These are phyloP conservation scores for Akanthomyces dipterigenus DNA, from an alignment of 2,329 filamentous ascomycete species.

Conservation along the genomic window DNA sequence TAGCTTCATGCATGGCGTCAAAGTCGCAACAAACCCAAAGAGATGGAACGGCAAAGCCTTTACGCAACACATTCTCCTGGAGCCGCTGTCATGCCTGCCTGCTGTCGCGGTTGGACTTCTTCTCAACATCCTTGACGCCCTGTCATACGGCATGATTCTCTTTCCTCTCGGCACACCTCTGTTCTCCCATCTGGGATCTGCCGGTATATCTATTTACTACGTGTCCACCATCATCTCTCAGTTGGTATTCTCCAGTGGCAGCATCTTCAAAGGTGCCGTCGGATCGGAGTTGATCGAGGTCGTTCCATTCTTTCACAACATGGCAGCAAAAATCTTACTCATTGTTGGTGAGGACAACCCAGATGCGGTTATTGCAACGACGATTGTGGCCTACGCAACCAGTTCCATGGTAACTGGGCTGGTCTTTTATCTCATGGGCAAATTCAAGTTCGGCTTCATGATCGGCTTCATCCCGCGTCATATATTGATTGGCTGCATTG, in stretches of 20 bases:
- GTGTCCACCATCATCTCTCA: slow-evolving; percentile 95
- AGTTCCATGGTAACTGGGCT: slow-evolving; percentile 87
- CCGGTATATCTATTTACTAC: slow-evolving; percentile 98
- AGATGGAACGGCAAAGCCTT: slow-evolving; percentile 64
- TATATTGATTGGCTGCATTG: slow-evolving; percentile 94
- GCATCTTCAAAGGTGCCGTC: slow-evolving; percentile 82
- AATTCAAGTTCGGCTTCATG: slow-evolving; percentile 80
- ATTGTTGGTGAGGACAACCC: slow-evolving; percentile 73
- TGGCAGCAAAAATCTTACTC: slow-evolving; percentile 82
- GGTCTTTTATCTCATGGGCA: slow-evolving; percentile 87
- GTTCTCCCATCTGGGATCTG: slow-evolving; percentile 79
- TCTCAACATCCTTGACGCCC: slow-evolving; percentile 86
- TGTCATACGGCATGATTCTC: slow-evolving; percentile 95
- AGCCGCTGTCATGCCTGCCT: slow-evolving; percentile 67
- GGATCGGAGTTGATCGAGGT: slow-evolving; percentile 98
- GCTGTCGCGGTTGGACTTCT: slow-evolving; percentile 83
- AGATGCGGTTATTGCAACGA: slow-evolving; percentile 85
- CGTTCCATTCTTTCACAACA: slow-evolving; percentile 97
- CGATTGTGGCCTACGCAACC: slow-evolving; percentile 82
- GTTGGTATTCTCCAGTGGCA: slow-evolving; percentile 78
- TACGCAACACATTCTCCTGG: slow-evolving; percentile 56
- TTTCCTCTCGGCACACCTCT: slow-evolving; percentile 85
- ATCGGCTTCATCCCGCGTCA: slow-evolving; percentile 96
- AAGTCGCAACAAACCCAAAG: slow-evolving; percentile 51
- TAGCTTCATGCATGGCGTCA: slow-evolving; percentile 23